Conservation (phyloP, 164 flowering plant genomes). For the Hamamelis virginiana region DNA sequence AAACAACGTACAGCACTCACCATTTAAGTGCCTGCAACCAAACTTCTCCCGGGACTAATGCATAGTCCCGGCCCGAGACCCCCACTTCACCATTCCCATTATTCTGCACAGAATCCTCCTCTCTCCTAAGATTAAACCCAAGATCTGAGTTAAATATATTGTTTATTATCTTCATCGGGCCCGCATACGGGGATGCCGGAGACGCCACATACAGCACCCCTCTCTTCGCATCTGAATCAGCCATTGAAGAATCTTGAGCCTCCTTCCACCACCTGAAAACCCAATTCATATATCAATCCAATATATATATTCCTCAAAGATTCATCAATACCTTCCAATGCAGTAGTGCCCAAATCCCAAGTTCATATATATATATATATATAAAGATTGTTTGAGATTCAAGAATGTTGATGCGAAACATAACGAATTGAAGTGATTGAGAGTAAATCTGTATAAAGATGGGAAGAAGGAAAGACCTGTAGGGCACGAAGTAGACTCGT, state of each 20-base stretch:
- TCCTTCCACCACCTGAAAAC: conserved; percentile 93
- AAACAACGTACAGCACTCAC: conserved; percentile 34
- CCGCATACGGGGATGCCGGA: conserved; percentile 46
- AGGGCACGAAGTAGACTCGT: conserved; percentile 77
- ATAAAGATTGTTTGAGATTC: not conserved
- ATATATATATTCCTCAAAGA: not conserved
- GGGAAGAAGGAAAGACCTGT: conserved; percentile 38
- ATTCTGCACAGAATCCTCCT: conserved; percentile 43
- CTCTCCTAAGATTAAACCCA: conserved; percentile 65
- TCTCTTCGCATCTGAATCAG: conserved; percentile 38
- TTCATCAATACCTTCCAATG: not conserved
- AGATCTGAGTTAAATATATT: conserved; percentile 79
- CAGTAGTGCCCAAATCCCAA: not conserved
- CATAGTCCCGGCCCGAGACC: conserved; percentile 73
- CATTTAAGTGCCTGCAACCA: conserved; percentile 94
- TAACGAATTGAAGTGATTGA: not conserved
- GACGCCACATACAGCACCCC: conserved; percentile 62
- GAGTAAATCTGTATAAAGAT: not conserved
- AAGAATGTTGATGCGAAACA: not conserved
- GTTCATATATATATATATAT: not conserved
- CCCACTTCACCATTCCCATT: conserved; percentile 54
- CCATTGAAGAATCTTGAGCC: conserved; percentile 45
- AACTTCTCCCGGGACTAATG: conserved; percentile 74
- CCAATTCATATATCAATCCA: conserved; percentile 13
- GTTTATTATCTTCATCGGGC: conserved; percentile 83